Conservation (phyloP, 805 yeast species). For the Starmerella stellata region DNA sequence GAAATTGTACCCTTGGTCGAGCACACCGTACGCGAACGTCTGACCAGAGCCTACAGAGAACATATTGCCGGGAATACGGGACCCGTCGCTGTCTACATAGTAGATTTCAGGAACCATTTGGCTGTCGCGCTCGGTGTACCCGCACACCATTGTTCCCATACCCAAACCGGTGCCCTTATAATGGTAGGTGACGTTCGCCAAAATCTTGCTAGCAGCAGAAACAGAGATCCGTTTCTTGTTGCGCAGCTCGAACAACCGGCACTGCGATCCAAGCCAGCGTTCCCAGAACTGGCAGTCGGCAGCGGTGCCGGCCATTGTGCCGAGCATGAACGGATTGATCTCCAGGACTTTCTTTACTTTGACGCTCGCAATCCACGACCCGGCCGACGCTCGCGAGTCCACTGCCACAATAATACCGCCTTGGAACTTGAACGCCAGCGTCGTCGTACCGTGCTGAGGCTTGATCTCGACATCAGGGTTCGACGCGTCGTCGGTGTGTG, state of each 20-base stretch:
- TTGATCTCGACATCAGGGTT: slow-evolving; percentile 91
- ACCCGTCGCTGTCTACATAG: slow-evolving; percentile 94
- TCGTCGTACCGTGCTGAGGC: slow-evolving; percentile 98
- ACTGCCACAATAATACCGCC: slow-evolving; percentile 93
- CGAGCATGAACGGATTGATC: slow-evolving; percentile 83
- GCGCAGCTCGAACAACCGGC: slow-evolving; percentile 83
- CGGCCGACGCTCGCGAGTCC: slow-evolving; percentile 95
- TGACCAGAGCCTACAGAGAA: slow-evolving; percentile 99
- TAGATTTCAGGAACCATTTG: slow-evolving; percentile 52
- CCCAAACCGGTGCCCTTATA: slow-evolving; percentile 97
- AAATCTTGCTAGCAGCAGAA: slow-evolving; percentile 89
- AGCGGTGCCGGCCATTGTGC: slow-evolving; percentile 99
- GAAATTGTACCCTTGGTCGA: slow-evolving; percentile 84
- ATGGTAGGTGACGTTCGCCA: slow-evolving; percentile 73
- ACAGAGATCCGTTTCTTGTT: slow-evolving; percentile 90
- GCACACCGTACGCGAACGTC: slow-evolving; percentile 96
- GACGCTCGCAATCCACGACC: slow-evolving; percentile 94
- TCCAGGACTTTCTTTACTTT: slow-evolving; percentile 94
- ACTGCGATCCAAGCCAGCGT: slow-evolving; percentile 94
- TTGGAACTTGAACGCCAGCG: slow-evolving; percentile 86
- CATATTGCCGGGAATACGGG: slow-evolving; percentile 81
- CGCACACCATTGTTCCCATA: slow-evolving; percentile 99
- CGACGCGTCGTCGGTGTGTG: slow-evolving; percentile 89
- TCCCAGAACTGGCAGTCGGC: slow-evolving; percentile 99
- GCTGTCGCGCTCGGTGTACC: slow-evolving; percentile 85